Percentiles rank a stretch among this genome's conserved stretches.
phyloP scores from a whole-genome alignment of 768 basidiomycete genomes.

The Punctularia strigosozonata region DNA sequence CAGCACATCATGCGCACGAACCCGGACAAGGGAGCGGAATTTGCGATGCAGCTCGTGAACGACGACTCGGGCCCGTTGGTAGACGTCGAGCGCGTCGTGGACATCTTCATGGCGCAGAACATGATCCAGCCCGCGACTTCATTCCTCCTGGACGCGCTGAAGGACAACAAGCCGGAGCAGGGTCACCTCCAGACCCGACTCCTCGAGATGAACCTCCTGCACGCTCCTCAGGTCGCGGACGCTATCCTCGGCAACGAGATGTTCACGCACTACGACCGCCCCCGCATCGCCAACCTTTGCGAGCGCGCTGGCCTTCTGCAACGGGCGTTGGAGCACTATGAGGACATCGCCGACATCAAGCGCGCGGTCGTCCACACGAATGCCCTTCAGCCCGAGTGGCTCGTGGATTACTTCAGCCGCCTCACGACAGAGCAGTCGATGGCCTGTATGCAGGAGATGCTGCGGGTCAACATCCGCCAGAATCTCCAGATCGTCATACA shows the following conservation, averaged over 20 bases:
- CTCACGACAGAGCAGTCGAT: conserved; percentile 97
- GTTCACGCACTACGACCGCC: conserved; percentile 94
- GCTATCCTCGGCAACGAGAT: conserved; percentile 98
- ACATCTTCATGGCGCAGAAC: conserved; percentile 99
- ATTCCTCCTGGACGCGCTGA: conserved; percentile 93
- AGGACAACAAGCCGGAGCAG: conserved; percentile 97
- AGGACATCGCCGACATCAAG: conserved; percentile 97
- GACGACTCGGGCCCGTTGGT: conserved; percentile 89
- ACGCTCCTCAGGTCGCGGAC: conserved; percentile 97
- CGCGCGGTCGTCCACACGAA: conserved; percentile 91
- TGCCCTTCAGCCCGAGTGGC: conserved; percentile 86
- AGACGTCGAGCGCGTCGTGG: conserved; percentile 90
- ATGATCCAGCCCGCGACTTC: conserved; percentile 99
- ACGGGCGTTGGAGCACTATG: conserved; percentile 96
- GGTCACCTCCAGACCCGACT: conserved; percentile 92
- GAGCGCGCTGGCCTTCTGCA: conserved; percentile 97
- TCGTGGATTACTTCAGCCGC: conserved; percentile 93
- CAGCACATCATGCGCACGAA: conserved; percentile 96
- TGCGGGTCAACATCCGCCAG: conserved; percentile 92
- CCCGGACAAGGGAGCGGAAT: conserved; percentile 97
- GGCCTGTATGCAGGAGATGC: conserved; percentile 95
- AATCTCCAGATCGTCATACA: conserved; percentile 95
- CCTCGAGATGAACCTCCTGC: conserved; percentile 94
- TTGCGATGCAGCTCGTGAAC: conserved; percentile 89
- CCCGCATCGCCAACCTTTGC: conserved; percentile 93